These are phyloP conservation scores for Crithidia expoeki DNA, from an alignment of 208 protist species.

Conservation along the genomic window DNA sequence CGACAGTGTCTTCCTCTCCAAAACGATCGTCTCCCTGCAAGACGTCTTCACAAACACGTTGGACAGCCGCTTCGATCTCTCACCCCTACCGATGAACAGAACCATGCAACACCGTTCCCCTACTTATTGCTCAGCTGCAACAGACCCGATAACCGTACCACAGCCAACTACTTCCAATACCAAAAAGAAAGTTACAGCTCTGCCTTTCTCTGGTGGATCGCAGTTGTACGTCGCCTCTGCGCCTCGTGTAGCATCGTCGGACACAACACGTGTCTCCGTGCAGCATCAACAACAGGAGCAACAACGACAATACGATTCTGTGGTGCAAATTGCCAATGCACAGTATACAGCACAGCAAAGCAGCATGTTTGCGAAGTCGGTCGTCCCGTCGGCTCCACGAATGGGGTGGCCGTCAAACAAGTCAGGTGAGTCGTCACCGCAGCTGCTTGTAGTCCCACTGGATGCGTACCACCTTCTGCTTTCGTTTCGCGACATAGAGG, in stretches of 20 bases:
- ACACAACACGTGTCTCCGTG: not conserved
- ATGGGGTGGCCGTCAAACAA: not conserved
- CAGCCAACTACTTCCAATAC: not conserved
- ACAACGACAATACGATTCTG: not conserved
- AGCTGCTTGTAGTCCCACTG: conserved; percentile 24
- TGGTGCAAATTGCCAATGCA: conserved; percentile 6
- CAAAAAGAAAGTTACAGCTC: not conserved
- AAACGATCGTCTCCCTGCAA: conserved; percentile 34
- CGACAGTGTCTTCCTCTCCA: conserved; percentile 43
- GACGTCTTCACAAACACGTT: conserved; percentile 26
- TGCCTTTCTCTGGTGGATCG: conserved; percentile 24
- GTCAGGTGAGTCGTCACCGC: not conserved
- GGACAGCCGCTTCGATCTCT: conserved; percentile 18
- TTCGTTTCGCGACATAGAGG: conserved; percentile 17
- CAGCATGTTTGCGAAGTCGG: not conserved
- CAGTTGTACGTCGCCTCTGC: conserved; percentile 18
- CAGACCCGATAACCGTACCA: not conserved
- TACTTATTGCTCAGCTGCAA: not conserved
- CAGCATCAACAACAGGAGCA: conserved; percentile 1
- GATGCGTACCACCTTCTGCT: conserved; percentile 34
- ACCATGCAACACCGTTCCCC: not conserved
- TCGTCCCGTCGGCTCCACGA: too few species aligned
- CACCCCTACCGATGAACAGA: not conserved
- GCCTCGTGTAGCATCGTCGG: not conserved
- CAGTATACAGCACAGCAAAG: not conserved